Conservation (phyloP, 2,329 filamentous ascomycete species). For the Fusarium xyrophilum region DNA sequence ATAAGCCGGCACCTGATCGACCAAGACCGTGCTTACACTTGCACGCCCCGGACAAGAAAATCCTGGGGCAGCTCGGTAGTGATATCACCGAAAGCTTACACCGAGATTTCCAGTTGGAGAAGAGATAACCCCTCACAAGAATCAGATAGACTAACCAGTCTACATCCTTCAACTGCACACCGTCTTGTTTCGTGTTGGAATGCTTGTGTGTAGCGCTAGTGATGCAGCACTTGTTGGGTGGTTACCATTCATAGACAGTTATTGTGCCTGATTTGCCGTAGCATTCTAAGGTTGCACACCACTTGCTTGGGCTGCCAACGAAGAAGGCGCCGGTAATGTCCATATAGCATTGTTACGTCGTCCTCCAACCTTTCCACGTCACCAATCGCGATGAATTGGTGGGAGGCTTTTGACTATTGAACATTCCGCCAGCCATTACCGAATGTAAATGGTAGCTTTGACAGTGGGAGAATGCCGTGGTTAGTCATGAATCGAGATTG, state of each 20-base stretch:
- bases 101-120: constrained; percentile 14
- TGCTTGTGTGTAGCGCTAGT: constrained; percentile 21
- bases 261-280: background rate
- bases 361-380: background rate
- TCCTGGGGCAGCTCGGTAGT: constrained; percentile 4
- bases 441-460: background rate
- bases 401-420: background rate
- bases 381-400: background rate
- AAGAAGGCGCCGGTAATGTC: background rate
- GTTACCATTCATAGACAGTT: constrained; percentile 5
- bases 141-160: constrained; percentile 9
- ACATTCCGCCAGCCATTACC: background rate
- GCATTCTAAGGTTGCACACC: background rate
- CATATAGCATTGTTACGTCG: background rate
- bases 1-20: constrained; percentile 21
- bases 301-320: background rate
- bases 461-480: background rate
- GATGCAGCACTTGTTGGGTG: constrained; percentile 14
- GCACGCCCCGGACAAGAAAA: constrained; percentile 19
- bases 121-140: constrained; percentile 14
- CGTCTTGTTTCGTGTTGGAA: constrained; percentile 5
- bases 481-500: background rate
- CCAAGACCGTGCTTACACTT: background rate
- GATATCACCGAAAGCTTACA: constrained; percentile 23
- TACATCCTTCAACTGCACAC: constrained; percentile 8